Evolutionary conservation across 192 early-diverging fungal genomes (phyloP).

Genomic region (Backusella macrospora): DNA sequence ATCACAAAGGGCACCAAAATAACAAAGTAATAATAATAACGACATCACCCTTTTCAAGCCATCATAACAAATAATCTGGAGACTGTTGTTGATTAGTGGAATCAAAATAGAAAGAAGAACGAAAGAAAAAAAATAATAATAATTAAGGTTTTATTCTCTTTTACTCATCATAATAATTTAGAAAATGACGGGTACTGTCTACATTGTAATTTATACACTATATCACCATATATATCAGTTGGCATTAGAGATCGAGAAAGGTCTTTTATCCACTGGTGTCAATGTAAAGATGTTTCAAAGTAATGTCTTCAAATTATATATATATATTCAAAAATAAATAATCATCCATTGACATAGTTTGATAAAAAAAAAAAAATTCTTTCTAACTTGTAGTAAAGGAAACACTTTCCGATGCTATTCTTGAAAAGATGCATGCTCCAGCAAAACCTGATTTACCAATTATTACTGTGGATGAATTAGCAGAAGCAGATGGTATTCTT

Average conservation of each 20-base stretch:
- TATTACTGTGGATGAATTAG: conserved; percentile 41
- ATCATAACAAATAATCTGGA: not conserved
- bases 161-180: not conserved
- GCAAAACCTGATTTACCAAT: conserved; percentile 50
- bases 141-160: not conserved
- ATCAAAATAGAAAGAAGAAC: not conserved
- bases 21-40: not conserved
- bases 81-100: not conserved
- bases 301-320: not conserved
- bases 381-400: conserved; percentile 56
- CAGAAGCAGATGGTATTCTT: conserved; percentile 54
- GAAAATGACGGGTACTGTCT: conserved; percentile 33
- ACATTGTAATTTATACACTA: conserved; percentile 39
- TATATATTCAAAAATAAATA: not conserved
- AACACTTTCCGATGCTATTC: conserved; percentile 58
- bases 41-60: not conserved
- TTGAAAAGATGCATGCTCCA: conserved; percentile 57
- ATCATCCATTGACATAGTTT: not conserved
- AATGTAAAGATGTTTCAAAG: conserved; percentile 50
- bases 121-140: not conserved
- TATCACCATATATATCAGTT: conserved; percentile 77
- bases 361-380: too few species aligned
- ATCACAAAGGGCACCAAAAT: too few species aligned
- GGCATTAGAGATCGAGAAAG: conserved; percentile 67
- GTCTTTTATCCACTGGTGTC: conserved; percentile 55